Conservation (phyloP, 306 rosid species). For the Glycine latifolia region DNA sequence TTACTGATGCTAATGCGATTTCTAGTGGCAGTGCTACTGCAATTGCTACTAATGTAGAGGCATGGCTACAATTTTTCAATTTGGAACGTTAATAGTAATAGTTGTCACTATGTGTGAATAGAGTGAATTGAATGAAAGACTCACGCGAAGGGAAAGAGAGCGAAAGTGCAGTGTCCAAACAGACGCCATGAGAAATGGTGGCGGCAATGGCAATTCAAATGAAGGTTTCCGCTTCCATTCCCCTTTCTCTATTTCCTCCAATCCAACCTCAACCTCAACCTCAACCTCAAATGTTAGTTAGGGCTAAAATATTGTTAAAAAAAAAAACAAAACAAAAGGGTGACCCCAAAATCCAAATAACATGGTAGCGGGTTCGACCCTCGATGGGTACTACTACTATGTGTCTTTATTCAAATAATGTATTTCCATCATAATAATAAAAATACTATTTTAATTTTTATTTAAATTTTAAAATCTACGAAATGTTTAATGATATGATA, state of each 20-base stretch:
- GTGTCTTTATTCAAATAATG: too few relatives aligned
- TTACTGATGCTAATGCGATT: constrained; percentile 31
- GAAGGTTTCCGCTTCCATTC: not conserved
- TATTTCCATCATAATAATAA: too few relatives aligned
- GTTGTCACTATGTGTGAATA: too few relatives aligned
- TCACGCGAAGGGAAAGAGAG: constrained; percentile 56
- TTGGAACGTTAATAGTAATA: not conserved
- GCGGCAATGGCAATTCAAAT: too few relatives aligned
- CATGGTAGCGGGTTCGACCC: too few relatives aligned
- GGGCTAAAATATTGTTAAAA: not conserved
- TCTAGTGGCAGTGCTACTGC: not conserved
- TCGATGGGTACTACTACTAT: too few relatives aligned
- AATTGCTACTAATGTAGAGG: not conserved
- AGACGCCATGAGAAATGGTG: constrained; percentile 54
- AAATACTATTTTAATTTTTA: too few relatives aligned
- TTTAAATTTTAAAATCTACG: too few relatives aligned
- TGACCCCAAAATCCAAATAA: too few relatives aligned
- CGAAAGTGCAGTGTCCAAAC: constrained; percentile 53
- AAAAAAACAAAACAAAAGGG: too few relatives aligned
- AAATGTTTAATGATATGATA: too few relatives aligned
- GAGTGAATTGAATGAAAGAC: not conserved
- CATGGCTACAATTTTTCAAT: constrained; percentile 21
- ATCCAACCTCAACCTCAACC: not conserved
- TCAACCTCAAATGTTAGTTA: not conserved
- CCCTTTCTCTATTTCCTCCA: not conserved